phyloP scores from a whole-genome alignment of 306 rosid genomes.

The Begonia peltatifolia region DNA sequence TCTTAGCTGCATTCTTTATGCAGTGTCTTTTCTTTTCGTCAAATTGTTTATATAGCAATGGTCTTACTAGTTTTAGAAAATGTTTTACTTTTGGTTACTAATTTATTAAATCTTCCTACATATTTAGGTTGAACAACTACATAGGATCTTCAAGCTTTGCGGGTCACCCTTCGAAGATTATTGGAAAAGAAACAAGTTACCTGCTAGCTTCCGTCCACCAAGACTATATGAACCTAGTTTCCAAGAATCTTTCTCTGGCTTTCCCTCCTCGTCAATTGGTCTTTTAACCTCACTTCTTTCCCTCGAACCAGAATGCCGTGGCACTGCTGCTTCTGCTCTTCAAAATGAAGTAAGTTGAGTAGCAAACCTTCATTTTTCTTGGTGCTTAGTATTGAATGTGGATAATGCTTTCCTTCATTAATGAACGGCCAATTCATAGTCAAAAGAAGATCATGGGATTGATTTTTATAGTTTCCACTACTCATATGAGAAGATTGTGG shows the following conservation, averaged over 20 bases:
- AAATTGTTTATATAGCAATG: too few relatives aligned
- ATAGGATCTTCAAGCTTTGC: conserved; percentile 69
- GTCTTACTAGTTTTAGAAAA: too few relatives aligned
- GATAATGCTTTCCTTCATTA: too few relatives aligned
- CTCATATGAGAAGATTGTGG: too few relatives aligned
- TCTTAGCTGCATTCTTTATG: too few relatives aligned
- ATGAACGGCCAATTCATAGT: too few relatives aligned
- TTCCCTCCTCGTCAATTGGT: conserved; percentile 24
- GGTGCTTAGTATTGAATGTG: too few relatives aligned
- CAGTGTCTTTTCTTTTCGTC: too few relatives aligned
- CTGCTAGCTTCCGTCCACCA: conserved; percentile 37
- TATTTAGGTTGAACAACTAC: conserved; percentile 67
- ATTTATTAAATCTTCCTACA: conserved; percentile 1
- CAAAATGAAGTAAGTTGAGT: conserved; percentile 18
- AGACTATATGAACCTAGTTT: conserved; percentile 22
- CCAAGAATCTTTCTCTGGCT: conserved; percentile 22
- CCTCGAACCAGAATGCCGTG: conserved; percentile 29
- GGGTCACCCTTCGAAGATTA: conserved; percentile 67
- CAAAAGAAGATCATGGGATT: too few relatives aligned
- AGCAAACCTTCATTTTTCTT: neutral
- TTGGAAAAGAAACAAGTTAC: conserved; percentile 39
- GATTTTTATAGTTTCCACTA: too few relatives aligned
- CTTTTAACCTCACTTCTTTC: conserved; percentile 33
- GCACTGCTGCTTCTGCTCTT: conserved; percentile 30
- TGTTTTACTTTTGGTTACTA: neutral